A percentile compares a stretch with the other conserved stretches of the same genome.
phyloP scores from a whole-genome alignment of 805 yeast genomes.

The Suhomyces faveliae region DNA sequence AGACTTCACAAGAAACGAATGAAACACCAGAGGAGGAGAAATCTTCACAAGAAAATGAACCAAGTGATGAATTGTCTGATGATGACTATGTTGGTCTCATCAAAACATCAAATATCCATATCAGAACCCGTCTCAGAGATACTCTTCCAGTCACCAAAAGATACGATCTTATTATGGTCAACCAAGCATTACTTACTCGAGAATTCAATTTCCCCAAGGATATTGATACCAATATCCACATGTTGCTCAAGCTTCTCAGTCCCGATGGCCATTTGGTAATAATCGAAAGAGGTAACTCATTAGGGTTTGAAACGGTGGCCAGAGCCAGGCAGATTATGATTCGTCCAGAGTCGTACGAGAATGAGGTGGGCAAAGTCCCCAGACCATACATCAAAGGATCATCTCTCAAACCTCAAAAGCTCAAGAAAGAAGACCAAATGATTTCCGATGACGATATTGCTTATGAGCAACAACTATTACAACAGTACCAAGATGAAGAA shows the following conservation, averaged over 20 bases:
- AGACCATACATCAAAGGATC: conserved; percentile 63
- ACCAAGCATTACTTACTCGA: conserved; percentile 69
- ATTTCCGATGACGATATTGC: conserved; percentile 35
- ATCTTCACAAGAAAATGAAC: conserved; percentile 8
- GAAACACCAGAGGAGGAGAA: neutral
- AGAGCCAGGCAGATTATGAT: conserved; percentile 86
- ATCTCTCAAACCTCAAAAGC: conserved; percentile 37
- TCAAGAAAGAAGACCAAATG: conserved; percentile 35
- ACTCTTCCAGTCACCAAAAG: conserved; percentile 50
- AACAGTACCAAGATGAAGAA: conserved; percentile 14
- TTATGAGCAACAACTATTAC: conserved; percentile 31
- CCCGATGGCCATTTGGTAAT: conserved; percentile 81
- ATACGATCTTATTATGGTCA: conserved; percentile 81
- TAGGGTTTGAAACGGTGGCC: conserved; percentile 85
- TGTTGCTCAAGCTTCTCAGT: conserved; percentile 56
- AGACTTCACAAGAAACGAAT: conserved; percentile 5
- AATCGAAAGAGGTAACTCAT: conserved; percentile 84
- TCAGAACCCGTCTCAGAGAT: conserved; percentile 55
- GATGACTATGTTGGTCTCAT: conserved; percentile 45
- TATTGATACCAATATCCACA: conserved; percentile 65
- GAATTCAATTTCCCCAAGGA: conserved; percentile 64
- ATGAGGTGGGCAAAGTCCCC: conserved; percentile 62
- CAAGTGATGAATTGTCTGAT: too few species aligned
- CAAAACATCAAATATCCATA: conserved; percentile 53
- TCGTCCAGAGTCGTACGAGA: conserved; percentile 70